phyloP scores from a whole-genome alignment of 2,329 filamentous ascomycete genomes.

The Sporothrix protearum region DNA sequence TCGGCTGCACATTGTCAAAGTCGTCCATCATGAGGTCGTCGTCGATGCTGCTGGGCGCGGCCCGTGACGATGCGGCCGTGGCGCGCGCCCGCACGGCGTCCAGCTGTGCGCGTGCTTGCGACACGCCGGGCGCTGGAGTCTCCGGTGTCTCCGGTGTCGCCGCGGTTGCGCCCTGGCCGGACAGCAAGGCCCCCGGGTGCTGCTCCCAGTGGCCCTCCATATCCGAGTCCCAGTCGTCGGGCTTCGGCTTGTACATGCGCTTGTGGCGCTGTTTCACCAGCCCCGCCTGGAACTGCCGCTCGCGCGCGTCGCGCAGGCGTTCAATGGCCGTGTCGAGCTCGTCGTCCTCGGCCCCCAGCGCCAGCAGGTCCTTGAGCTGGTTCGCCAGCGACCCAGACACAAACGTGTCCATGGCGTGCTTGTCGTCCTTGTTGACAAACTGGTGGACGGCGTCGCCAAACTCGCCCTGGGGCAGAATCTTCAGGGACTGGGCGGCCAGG shows the following conservation, averaged over 20 bases:
- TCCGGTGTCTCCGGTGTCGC: too few species aligned
- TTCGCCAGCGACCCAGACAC: constrained; percentile 67
- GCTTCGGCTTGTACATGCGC: constrained; percentile 67
- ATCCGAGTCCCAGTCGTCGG: constrained; percentile 83
- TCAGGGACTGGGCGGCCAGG: constrained; percentile 79
- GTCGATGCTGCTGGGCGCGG: constrained; percentile 41
- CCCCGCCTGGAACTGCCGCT: constrained; percentile 67
- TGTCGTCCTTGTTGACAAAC: constrained; percentile 94
- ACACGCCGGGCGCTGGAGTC: not conserved
- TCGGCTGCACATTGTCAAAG: constrained; percentile 49
- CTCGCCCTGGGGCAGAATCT: constrained; percentile 85
- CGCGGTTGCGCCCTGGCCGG: constrained; percentile 30
- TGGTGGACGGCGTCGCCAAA: constrained; percentile 91
- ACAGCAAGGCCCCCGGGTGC: constrained; percentile 64
- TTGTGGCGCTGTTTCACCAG: constrained; percentile 46
- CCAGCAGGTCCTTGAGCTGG: constrained; percentile 67
- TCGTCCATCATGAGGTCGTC: constrained; percentile 52
- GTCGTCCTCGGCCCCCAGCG: constrained; percentile 63
- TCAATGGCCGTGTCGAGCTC: constrained; percentile 76
- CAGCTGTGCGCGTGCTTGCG: not conserved
- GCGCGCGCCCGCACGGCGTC: not conserved
- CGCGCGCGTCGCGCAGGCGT: constrained; percentile 63
- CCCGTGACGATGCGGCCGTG: constrained; percentile 15
- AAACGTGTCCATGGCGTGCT: constrained; percentile 81
- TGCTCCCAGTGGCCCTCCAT: constrained; percentile 83